Evolutionary conservation across 176 grass and related monocot species (phyloP), one percentile per base, ranked within the genome.

Genomic region (Oryza meyeriana): DNA sequence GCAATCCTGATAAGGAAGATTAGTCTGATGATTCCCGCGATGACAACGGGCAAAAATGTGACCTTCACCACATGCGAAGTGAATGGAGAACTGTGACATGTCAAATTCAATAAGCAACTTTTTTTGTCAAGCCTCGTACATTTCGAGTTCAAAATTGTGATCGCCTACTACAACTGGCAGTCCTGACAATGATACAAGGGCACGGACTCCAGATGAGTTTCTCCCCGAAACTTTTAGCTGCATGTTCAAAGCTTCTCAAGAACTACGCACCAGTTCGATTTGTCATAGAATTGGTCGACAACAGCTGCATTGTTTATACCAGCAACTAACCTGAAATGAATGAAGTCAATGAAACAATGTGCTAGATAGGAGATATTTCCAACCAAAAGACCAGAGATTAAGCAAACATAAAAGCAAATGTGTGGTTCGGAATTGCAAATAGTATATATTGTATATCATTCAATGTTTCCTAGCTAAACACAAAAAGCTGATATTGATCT

Each of bases 191-290:
- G n/a, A 64, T 50, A 52, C 28, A 35, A 90, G 67, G 16, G 64
- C 58, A 30, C 25, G 10, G 47, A 12, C 28, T 77, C 36, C n/a
- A 27, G 33, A 65, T 69, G 61, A 62, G 31, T 61, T 31, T 50
- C 47, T 12, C 22, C 28, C 3, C 12, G 36, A 58, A 35, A 48
- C 3, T 4, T 62, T 25, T 32, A 0, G 5, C 39, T 72, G 20
- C 26, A 9, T 24, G 57, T 59, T 94, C 86, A 98, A 71, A 91
- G 84, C 87, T 98, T 98, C 76, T 95, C 72, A 29, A 98, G 90
- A 85, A 95, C 90, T 86, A 98, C 83, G 85, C 96, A 98, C 96
- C 93, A 98, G 88, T 98, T 98, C 42, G 96, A 98, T 90, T 95
- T 98, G 85, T 98, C 95, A 61, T 93, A 98, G 67, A 95, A 95